Base-by-base conservation (phyloP, 371 early-diverging fungal genomes). In the Mortierella sp. region DNA sequence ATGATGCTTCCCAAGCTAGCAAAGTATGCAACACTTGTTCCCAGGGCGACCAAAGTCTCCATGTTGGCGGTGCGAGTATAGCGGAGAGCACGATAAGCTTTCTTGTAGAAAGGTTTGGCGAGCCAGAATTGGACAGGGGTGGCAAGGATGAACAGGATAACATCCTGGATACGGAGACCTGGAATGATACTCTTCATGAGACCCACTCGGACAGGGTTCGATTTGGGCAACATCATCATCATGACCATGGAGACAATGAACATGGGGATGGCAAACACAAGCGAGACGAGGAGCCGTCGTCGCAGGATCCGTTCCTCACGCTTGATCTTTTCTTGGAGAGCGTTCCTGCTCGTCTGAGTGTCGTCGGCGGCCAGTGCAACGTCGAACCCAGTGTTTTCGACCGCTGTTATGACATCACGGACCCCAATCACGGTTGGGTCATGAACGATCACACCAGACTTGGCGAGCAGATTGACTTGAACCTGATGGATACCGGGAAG, bases 21-120 rank as follows among this genome's bases (percentile, higher is more conserved):
- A 45, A 82, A 42, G 70, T 89, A 91, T 16, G 89, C 88, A 3
- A 86, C 87, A n/a, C 85, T 82, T 0, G 89, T 89, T n/a, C 90
- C 90, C 62, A 91, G 80, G 0, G 88, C 83, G 3, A 91, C 86
- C 19, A 91, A 53, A 0, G 87, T 87, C 61, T 91, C 90, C 91
- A 91, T 91, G 54, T 88, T 89, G 48, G 89, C 88, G 3, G 84
- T 84, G n/a, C 69, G 84, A 9, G 88, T 66, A 71, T 87, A 87
- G 0, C 82, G 74, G 1, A 89, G 53, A 6, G 90, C 85, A 16
- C 79, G 80, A 48, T 84, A 86, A 0, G 89, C 85, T 43, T 85
- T 85, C 7, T 46, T 55, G 59, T 85, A 90, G 63, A 86, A 88
- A 8, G 84, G 83, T 43, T 61, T 53, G 1, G 86, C 87, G 6